phyloP scores from a whole-genome alignment of 768 basidiomycete genomes.

The Rhizopogon vesiculosus region DNA sequence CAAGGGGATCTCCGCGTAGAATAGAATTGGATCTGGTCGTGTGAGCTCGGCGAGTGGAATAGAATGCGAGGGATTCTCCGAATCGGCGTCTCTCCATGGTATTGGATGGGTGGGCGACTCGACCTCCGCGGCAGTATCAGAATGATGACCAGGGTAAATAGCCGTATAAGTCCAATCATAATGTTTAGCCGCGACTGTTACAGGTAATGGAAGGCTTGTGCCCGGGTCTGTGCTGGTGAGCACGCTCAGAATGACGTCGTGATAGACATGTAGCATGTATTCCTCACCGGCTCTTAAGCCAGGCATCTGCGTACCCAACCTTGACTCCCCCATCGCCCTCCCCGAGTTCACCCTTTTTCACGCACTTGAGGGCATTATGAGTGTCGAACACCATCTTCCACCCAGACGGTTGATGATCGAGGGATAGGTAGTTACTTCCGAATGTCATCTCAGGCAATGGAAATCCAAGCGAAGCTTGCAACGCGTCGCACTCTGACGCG shows the following conservation, averaged over 20 bases:
- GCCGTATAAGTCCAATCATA: constrained; percentile 99
- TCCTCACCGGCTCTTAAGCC: constrained; percentile 79
- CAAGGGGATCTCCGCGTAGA: constrained; percentile 91
- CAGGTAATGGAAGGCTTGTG: constrained; percentile 61
- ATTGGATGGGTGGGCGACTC: constrained; percentile 13
- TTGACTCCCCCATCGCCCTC: constrained; percentile 89
- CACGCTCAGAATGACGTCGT: constrained; percentile 19
- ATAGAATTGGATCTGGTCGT: constrained; percentile 93
- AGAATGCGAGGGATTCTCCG: constrained; percentile 47
- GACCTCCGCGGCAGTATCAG: not conserved
- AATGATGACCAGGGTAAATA: constrained; percentile 64
- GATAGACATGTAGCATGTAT: not conserved
- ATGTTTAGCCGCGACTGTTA: constrained; percentile 72
- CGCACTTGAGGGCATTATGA: constrained; percentile 59
- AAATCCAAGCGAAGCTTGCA: constrained; percentile 62
- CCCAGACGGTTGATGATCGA: constrained; percentile 61
- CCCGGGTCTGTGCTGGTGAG: constrained; percentile 58
- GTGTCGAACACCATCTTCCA: constrained; percentile 68
- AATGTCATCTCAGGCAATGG: constrained; percentile 98
- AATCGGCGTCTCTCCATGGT: constrained; percentile 53
- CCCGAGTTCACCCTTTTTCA: constrained; percentile 71
- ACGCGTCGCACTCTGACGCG: constrained; percentile 65
- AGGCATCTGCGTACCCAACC: constrained; percentile 92
- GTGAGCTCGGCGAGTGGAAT: constrained; percentile 87
- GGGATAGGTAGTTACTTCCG: constrained; percentile 69